phyloP scores from a whole-genome alignment of 345 rosid genomes.

The Dipteronia sinensis region DNA sequence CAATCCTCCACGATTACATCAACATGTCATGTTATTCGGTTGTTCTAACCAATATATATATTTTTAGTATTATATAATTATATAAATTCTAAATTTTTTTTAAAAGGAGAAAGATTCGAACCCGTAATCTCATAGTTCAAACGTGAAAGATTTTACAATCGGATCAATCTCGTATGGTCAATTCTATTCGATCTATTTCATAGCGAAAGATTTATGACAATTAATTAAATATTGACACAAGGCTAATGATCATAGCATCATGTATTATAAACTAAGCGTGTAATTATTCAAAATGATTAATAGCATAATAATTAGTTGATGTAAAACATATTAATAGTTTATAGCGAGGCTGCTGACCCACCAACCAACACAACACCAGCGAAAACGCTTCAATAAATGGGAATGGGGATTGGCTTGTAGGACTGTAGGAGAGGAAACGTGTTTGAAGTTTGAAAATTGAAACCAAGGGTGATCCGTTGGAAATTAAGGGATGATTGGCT shows the following conservation, averaged over 20 bases:
- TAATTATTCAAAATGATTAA: background rate
- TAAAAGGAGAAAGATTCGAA: too few species aligned
- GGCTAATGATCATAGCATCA: background rate
- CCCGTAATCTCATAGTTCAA: too few species aligned
- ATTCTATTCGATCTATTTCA: background rate
- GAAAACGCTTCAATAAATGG: background rate
- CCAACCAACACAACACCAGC: constrained; percentile 5
- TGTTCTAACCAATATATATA: too few species aligned
- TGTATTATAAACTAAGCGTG: background rate
- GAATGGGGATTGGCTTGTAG: background rate
- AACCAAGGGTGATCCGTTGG: background rate
- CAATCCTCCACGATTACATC: background rate
- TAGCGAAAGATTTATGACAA: background rate
- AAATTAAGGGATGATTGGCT: background rate
- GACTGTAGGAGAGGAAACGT: background rate
- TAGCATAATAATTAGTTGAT: background rate
- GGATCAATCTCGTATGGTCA: too few species aligned
- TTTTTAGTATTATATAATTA: too few species aligned
- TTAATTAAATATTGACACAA: background rate
- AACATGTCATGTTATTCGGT: background rate
- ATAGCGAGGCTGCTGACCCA: background rate
- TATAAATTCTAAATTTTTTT: too few species aligned
- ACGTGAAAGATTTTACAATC: too few species aligned
- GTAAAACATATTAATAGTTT: background rate
- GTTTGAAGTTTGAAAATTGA: background rate